These are phyloP conservation scores for Coemansia sp. DNA, from an alignment of 192 early-diverging fungal species.

Conservation along the genomic window DNA sequence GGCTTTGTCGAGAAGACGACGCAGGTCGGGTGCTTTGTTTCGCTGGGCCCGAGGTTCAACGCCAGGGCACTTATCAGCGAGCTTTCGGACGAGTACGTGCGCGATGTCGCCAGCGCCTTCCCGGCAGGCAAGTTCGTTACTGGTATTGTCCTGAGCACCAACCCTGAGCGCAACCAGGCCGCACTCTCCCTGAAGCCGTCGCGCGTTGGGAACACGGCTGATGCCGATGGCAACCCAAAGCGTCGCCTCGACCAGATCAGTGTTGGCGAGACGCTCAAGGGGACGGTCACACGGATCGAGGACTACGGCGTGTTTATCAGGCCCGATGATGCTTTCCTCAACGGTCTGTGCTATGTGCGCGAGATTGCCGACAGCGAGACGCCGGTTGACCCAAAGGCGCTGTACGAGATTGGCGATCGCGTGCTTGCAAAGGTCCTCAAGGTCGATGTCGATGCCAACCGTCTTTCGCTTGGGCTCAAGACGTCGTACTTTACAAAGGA, in stretches of 20 bases:
- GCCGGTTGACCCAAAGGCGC: constrained; percentile 60
- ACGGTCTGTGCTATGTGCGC: constrained; percentile 82
- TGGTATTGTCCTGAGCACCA: constrained; percentile 66
- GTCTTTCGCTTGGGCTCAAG: constrained; percentile 78
- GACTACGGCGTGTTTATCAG: constrained; percentile 82
- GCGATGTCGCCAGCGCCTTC: constrained; percentile 78
- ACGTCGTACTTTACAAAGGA: constrained; percentile 75
- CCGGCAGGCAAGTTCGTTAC: constrained; percentile 73
- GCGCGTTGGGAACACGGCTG: constrained; percentile 33
- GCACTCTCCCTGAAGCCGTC: constrained; percentile 74
- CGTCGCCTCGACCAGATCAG: constrained; percentile 62
- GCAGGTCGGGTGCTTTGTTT: constrained; percentile 74
- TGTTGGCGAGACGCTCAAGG: constrained; percentile 76
- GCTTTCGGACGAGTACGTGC: constrained; percentile 81
- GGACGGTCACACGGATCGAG: constrained; percentile 71
- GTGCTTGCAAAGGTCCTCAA: constrained; percentile 80
- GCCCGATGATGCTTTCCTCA: constrained; percentile 70
- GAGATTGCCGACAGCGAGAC: constrained; percentile 83
- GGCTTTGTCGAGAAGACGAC: constrained; percentile 74
- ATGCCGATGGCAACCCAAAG: constrained; percentile 24
- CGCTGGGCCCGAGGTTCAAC: constrained; percentile 59
- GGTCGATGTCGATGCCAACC: constrained; percentile 67
- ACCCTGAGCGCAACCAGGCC: constrained; percentile 59
- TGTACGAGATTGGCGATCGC: constrained; percentile 82
- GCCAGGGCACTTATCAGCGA: constrained; percentile 86